phyloP scores from a whole-genome alignment of 352 stramenopile genomes.

The Pythium phragmiticola region DNA sequence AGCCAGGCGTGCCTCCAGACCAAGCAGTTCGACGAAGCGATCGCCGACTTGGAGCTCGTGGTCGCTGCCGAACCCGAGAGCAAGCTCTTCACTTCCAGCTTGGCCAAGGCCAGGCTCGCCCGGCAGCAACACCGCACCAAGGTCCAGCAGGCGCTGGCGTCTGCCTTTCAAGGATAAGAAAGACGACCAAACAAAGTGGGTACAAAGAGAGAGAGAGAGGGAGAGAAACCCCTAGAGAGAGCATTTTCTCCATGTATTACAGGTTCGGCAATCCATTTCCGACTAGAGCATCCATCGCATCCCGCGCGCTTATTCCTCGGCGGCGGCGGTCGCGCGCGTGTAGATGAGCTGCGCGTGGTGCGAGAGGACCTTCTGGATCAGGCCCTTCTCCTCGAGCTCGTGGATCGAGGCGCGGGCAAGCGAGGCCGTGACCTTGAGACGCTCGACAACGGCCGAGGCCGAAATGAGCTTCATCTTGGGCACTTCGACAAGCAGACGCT shows the following conservation, averaged over 20 bases:
- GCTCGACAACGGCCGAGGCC: constrained; percentile 97
- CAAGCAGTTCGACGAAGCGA: constrained; percentile 58
- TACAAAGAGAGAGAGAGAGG: constrained; percentile 2
- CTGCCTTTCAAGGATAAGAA: constrained; percentile 3
- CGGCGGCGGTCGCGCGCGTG: constrained; percentile 91
- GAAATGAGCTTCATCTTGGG: constrained; percentile 99
- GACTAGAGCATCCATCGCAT: constrained; percentile 9
- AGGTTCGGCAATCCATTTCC: constrained; percentile 13
- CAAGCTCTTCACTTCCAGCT: constrained; percentile 27
- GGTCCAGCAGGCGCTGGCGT: constrained; percentile 24
- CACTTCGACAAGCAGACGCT: constrained; percentile 97
- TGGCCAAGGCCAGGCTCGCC: constrained; percentile 20
- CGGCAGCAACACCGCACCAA: constrained; percentile 17
- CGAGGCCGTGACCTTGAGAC: constrained; percentile 98
- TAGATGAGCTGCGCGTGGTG: constrained; percentile 99
- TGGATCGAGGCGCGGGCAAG: constrained; percentile 96
- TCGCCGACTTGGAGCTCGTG: constrained; percentile 48
- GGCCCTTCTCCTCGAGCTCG: constrained; percentile 92
- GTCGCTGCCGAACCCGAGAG: constrained; percentile 40
- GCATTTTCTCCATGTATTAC: constrained; percentile 36
- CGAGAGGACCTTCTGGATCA: constrained; percentile 94
- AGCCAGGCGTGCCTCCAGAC: constrained; percentile 54
- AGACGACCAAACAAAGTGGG: not conserved
- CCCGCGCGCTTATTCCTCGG: constrained; percentile 55
- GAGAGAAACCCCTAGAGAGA: constrained; percentile 20